Evolutionary conservation across 805 yeast species (phyloP), one percentile per base, ranked within the genome.

Genomic region (Myxozyma vanderwaltii): DNA sequence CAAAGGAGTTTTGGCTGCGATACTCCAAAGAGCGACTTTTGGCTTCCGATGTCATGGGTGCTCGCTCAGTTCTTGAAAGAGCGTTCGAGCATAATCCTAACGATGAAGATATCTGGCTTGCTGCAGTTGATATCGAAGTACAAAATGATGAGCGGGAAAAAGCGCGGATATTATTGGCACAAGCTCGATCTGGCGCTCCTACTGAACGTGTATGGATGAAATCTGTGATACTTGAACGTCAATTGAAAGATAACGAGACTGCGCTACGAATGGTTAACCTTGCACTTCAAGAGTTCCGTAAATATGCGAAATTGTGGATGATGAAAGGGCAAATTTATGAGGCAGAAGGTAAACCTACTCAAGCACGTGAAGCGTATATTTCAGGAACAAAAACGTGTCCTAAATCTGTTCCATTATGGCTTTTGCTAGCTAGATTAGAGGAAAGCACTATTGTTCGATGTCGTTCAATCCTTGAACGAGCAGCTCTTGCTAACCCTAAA

Each of bases 391-490:
- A 79, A 56, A 67, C 64, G 1, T 74, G 85, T 50, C 82, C 86
- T 0, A 47, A 71, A 0, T 73, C 75, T 3, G 69, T 76, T 0
- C 58, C 69, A 1, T 60, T 91, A 7, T 89, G 96, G 91, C 70
- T 82, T 1, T 60, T 74, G 4, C 68, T 83, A 6, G 76, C 90
- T 0, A 64, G 69, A 2, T 54, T 82, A 1, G 87, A 84, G 62
- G 82, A 79, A 60, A 61, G 69, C 1, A 75, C 78, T 1, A 59
- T 76, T 1, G 79, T 85, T 2, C 77, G 82, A 58, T 90, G 96
- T 0, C 80, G 96, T 60, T 84, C 96, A 0, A 76, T 81, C 1
- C 72, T 91, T 23, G 97, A 90, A 65, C 74, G 82, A 26, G 94
- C 88, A 0, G 70, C 88, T 6, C 63, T 83, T 15, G 75, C 76